Evolutionary conservation across 169 alveolate genomes (phyloP), one percentile per base, ranked within the genome.

Genomic region (Perkinsus olseni): DNA sequence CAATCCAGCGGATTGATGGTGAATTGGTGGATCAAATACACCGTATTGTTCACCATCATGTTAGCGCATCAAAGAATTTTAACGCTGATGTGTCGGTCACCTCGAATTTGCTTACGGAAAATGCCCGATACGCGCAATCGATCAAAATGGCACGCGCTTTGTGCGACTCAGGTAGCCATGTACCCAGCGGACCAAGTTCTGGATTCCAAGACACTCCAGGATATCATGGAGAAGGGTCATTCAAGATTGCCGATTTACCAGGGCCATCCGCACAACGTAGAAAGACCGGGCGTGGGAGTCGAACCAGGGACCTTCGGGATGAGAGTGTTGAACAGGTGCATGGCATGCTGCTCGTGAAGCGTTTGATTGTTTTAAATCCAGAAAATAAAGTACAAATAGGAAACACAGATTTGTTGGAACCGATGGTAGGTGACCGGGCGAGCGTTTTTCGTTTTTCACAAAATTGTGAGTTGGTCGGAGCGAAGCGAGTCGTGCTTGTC

Each of bases 341-440:
- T 28, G 93, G 93, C 74, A 39, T 91, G 82, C 93, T 91, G 82
- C 40, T 91, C n/a, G 93, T 91, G 20, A 91, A 91, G 38, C 34
- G 62, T n/a, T 31, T 91, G 93, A 91, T 91, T 62, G 74, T 40
- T 24, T 48, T 91, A 21, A 91, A 91, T 31, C 93, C 93, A 6
- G 93, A n/a, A 24, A 74, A 91, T 62, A 40, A 91, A 39, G 82
- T 62, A 6, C 28, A 24, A 24, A 62, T 62, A 21, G 82, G 82
- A 13, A 62, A 62, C 82, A 62, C 82, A 21, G 82, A 62, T 62
- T 62, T 62, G 17, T 62, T 62, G 31, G 82, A 62, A 24, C 82
- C 82, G 4, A 62, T 62, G 82, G 82, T 62, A 24, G 34, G 82
- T 21, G 13, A 24, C 11, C 50, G 31, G 31, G 82, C 82, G 62